A percentile compares a stretch with the other conserved stretches of the same genome.
Conservation (phyloP, 2,329 filamentous ascomycete species). For the Fusarium sp. region DNA sequence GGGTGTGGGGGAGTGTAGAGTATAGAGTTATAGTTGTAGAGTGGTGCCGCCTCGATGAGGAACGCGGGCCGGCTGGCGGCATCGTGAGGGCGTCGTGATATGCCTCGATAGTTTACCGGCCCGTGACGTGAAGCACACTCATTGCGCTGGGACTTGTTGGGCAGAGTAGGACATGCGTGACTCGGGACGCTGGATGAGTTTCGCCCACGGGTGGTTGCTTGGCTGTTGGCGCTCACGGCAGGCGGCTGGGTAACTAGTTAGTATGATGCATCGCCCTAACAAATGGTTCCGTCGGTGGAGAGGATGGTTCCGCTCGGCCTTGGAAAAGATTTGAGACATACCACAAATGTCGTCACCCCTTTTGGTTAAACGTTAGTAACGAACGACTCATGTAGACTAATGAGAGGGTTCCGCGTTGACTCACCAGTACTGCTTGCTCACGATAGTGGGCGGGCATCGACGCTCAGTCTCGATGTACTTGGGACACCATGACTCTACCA, state of each 20-base stretch:
- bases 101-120: slow-evolving; percentile 17
- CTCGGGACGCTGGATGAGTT: slow-evolving; percentile 49
- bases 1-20: slow-evolving; percentile 8
- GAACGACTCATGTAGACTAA: slow-evolving; percentile 1
- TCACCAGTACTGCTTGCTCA: slow-evolving; percentile 57
- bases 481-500: slow-evolving; percentile 56
- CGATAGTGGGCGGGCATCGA: slow-evolving; percentile 54
- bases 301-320: slow-evolving; percentile 14
- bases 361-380: slow-evolving; percentile 38
- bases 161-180: slow-evolving; percentile 42
- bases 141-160: slow-evolving; percentile 45
- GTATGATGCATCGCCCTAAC: slow-evolving; percentile 26
- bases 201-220: slow-evolving; percentile 51
- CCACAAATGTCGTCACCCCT: slow-evolving; percentile 57
- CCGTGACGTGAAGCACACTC: slow-evolving; percentile 23
- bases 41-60: slow-evolving; percentile 22
- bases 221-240: slow-evolving; percentile 52
- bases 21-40: background rate
- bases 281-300: slow-evolving; percentile 9
- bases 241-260: slow-evolving; percentile 46
- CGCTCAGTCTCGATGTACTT: slow-evolving; percentile 56
- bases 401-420: slow-evolving; percentile 30
- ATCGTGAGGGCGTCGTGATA: slow-evolving; percentile 7
- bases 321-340: slow-evolving; percentile 43
- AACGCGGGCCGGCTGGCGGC: slow-evolving; percentile 25